Evolutionary conservation across 1,139 yeast species (phyloP).

Genomic region (Ogataea hybrid): DNA sequence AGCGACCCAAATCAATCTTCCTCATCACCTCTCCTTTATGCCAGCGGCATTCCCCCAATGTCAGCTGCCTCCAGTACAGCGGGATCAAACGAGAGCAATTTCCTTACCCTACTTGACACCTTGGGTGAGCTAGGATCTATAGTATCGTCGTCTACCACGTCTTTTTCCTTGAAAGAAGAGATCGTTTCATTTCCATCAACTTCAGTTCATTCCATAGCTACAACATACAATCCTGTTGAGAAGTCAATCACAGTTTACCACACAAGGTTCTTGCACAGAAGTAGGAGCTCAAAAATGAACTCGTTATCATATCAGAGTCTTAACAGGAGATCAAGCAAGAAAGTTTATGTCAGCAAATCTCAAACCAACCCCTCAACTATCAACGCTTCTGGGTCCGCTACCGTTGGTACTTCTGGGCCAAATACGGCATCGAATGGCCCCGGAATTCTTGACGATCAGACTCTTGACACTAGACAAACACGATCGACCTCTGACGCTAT

Average conservation of each 20-base stretch:
- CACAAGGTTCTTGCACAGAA: constrained; percentile 40
- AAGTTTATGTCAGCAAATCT: constrained; percentile 13
- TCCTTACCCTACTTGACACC: constrained; percentile 68
- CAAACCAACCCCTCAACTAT: constrained; percentile 6
- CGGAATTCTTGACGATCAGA: constrained; percentile 38
- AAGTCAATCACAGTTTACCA: constrained; percentile 48
- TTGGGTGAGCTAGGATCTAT: constrained; percentile 65
- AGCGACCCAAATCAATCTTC: constrained; percentile 3
- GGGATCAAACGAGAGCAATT: constrained; percentile 30
- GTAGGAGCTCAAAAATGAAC: constrained; percentile 17
- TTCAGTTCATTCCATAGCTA: constrained; percentile 43
- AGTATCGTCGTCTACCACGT: constrained; percentile 67
- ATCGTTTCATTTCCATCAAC: constrained; percentile 48
- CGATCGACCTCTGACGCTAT: constrained; percentile 57
- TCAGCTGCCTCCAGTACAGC: constrained; percentile 13
- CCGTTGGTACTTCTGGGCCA: constrained; percentile 20
- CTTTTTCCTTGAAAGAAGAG: constrained; percentile 57
- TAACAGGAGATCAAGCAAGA: constrained; percentile 23
- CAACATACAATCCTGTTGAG: constrained; percentile 49
- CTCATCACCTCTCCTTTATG: constrained; percentile 12
- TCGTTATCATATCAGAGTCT: constrained; percentile 15
- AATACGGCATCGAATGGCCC: constrained; percentile 43
- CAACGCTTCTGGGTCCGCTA: constrained; percentile 1
- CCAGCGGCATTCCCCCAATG: constrained; percentile 15
- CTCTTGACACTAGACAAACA: constrained; percentile 39